These are phyloP conservation scores for Panaeolus cyanescens DNA, from an alignment of 768 basidiomycete species.

Conservation along the genomic window DNA sequence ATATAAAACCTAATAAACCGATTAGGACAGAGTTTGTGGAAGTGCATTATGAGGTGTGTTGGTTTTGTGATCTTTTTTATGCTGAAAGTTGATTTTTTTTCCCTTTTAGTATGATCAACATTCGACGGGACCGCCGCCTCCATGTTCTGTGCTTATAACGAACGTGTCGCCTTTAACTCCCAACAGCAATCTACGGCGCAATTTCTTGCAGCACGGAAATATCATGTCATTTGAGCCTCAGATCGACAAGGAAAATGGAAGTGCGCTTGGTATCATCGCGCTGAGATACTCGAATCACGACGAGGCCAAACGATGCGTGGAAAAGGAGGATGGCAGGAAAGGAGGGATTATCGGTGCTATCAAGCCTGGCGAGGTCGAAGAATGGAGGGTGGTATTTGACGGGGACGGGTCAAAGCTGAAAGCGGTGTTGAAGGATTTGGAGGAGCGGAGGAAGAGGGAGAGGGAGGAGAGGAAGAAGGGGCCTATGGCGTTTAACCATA, in stretches of 20 bases:
- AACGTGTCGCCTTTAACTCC: conserved; percentile 75
- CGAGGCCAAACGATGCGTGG: conserved; percentile 69
- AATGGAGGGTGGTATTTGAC: conserved; percentile 80
- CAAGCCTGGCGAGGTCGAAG: conserved; percentile 45
- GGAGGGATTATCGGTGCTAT: conserved; percentile 41
- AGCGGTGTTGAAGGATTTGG: conserved; percentile 67
- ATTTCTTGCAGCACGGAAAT: conserved; percentile 64
- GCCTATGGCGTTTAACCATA: background rate
- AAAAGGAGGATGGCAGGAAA: conserved; percentile 65
- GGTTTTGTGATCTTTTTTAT: conserved; percentile 22
- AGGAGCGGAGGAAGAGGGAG: conserved; percentile 53
- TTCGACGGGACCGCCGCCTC: conserved; percentile 73
- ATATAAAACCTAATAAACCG: conserved; percentile 24
- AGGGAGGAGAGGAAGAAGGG: conserved; percentile 43
- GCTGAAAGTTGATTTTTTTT: conserved; percentile 6
- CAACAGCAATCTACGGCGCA: conserved; percentile 59
- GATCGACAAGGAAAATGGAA: conserved; percentile 79
- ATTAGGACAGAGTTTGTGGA: conserved; percentile 40
- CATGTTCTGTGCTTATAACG: conserved; percentile 71
- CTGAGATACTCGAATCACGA: conserved; percentile 67
- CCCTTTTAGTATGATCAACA: conserved; percentile 68
- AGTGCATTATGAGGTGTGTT: conserved; percentile 56
- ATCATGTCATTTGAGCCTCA: conserved; percentile 74
- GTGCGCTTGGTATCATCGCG: conserved; percentile 78
- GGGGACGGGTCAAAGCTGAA: conserved; percentile 66